phyloP scores from a whole-genome alignment of 2,329 filamentous ascomycete species.

The Pseudohalonectria lignicola region DNA sequence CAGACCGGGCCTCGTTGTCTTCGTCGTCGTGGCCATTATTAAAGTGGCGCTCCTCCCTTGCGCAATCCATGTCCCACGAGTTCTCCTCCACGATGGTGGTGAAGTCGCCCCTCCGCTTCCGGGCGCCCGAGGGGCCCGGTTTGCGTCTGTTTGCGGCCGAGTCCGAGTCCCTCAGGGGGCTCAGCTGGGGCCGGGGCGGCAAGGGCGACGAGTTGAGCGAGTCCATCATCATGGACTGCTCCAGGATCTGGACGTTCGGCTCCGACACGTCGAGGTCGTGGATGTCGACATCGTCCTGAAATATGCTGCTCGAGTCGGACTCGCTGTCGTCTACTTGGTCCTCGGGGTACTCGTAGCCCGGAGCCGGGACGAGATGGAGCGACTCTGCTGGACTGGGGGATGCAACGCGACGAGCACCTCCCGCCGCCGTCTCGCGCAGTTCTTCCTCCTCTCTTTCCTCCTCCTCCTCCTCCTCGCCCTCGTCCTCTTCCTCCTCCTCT shows the following conservation, averaged over 20 bases:
- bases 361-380: conserved; percentile 27
- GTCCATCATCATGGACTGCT: conserved; percentile 25
- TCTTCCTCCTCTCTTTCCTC: too few relatives aligned
- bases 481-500: conserved; percentile 12
- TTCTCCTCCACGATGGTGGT: conserved; percentile 37
- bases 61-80: conserved; percentile 24
- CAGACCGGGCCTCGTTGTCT: too few relatives aligned
- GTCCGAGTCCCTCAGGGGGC: conserved; percentile 39
- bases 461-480: conserved; percentile 11
- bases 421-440: neutral
- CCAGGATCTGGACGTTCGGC: conserved; percentile 31
- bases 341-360: conserved; percentile 16
- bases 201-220: conserved; percentile 31
- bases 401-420: neutral
- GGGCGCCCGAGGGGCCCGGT: conserved; percentile 4
- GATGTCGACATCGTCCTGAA: conserved; percentile 29
- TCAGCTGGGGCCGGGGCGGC: conserved; percentile 33
- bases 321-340: conserved; percentile 21
- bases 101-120: conserved; percentile 24
- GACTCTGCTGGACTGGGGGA: conserved; percentile 24
- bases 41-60: neutral
- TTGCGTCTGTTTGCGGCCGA: conserved; percentile 34
- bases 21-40: too few relatives aligned
- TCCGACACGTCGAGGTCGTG: conserved; percentile 29
- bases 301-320: conserved; percentile 29